Base-by-base conservation (phyloP, 2,329 filamentous ascomycete species). In the Exophiala sp. region DNA sequence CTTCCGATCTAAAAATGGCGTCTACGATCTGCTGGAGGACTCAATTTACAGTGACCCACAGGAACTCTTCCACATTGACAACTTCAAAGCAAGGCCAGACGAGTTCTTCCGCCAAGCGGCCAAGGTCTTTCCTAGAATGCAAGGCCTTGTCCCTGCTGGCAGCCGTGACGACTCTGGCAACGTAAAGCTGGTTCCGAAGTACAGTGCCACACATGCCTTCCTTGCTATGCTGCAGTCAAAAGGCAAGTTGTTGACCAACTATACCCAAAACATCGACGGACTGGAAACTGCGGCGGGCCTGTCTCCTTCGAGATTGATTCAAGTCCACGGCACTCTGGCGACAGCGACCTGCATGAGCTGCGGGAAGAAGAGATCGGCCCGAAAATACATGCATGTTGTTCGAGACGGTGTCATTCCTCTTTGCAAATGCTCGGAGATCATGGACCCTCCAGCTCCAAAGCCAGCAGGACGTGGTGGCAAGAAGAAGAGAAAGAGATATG, bases 211-310 rank as follows among this genome's bases (percentile, higher is more conserved):
- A 0, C 93, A 98, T 73, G 83, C 85, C 46, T 98, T 98, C 71
- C 94, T 98, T 63, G 81, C 83, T 27, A 77, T 96, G 61, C 78
- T 98, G 29, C 87, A 98, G 68, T 79, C 91, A 60, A 86, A 89
- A 67, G 82, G 80, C 58, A 95, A 95, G 68, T 79, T 98, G 5
- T 79, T 96, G 52, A 97, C 90, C 35, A 96, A 97, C 70, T 98
- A 96, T 72, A 95, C 93, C 0, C 93, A 98, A 66, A 98, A 98
- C 68, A 97, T 98, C 63, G 93, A 98, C 73, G 96, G 96, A 61
- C 82, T 96, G 44, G 91, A 98, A 68, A 79, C 83, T 54, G 83
- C 86, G 62, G 91, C 91, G 0, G 93, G 93, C 18, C 87, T 98
- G 53, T 70, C 75, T 18, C 77, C 81, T 1, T 83, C 87, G 27